Conservation (phyloP, 2,329 filamentous ascomycete genomes). For the Pestalotiopsis fici region DNA sequence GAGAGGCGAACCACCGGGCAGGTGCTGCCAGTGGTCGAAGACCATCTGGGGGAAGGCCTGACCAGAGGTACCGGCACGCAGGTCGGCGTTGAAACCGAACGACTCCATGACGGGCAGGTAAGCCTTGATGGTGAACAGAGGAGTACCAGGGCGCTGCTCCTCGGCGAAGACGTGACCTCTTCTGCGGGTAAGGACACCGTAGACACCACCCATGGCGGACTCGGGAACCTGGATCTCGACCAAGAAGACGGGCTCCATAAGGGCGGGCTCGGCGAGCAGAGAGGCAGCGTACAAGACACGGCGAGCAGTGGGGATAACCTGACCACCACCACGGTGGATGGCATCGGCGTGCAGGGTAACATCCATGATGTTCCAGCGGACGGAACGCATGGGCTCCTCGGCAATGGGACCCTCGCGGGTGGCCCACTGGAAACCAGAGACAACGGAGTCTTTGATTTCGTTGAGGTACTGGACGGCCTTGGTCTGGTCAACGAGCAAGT, state of each 20-base stretch:
- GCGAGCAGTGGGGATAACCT: slow-evolving; percentile 96
- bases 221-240: slow-evolving; percentile 99
- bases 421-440: slow-evolving; percentile 99
- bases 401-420: slow-evolving; percentile 95
- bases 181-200: slow-evolving; percentile 95
- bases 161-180: slow-evolving; percentile 99
- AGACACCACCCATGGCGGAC: slow-evolving; percentile 99
- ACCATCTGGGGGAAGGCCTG: slow-evolving; percentile 99
- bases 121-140: slow-evolving; percentile 98
- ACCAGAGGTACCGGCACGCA: slow-evolving; percentile 88
- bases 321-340: slow-evolving; percentile 98
- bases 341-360: slow-evolving; percentile 99
- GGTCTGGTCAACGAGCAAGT: slow-evolving; percentile 98
- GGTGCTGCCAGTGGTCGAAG: slow-evolving; percentile 98
- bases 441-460: slow-evolving; percentile 99
- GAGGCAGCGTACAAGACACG: slow-evolving; percentile 95
- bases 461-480: slow-evolving; percentile 99
- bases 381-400: slow-evolving; percentile 95
- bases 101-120: slow-evolving; percentile 97
- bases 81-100: slow-evolving; percentile 98
- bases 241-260: slow-evolving; percentile 97
- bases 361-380: slow-evolving; percentile 99
- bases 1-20: slow-evolving; percentile 90
- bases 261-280: slow-evolving; percentile 86
- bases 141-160: slow-evolving; percentile 97